phyloP scores from a whole-genome alignment of 75 land plant species.

The Selaginella moellendorffii region DNA sequence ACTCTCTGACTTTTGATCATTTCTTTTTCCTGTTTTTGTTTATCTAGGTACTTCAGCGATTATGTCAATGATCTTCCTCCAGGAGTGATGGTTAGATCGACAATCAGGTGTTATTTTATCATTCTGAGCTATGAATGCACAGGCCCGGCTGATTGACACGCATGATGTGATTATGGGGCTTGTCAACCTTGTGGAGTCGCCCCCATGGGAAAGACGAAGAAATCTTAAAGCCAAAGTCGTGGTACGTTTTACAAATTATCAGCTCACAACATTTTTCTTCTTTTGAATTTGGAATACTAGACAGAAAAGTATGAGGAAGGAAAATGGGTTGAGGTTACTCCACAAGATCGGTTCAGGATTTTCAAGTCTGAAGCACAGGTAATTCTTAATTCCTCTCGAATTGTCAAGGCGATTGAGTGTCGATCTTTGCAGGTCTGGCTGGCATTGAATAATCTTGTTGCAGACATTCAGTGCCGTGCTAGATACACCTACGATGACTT shows the following conservation, averaged over 20 bases:
- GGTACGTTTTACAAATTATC: slow-evolving; percentile 10
- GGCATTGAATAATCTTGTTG: slow-evolving; percentile 21
- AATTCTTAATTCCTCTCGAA: too few relatives aligned
- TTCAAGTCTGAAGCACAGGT: slow-evolving; percentile 33
- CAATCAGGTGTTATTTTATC: background rate
- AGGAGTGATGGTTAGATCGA: background rate
- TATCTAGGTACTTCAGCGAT: background rate
- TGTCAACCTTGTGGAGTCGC: slow-evolving; percentile 23
- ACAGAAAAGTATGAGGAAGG: slow-evolving; percentile 26
- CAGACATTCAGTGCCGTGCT: slow-evolving; percentile 22
- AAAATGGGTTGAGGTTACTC: slow-evolving; percentile 24
- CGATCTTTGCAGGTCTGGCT: slow-evolving; percentile 22
- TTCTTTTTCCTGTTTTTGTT: background rate
- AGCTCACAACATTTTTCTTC: background rate
- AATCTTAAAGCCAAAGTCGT: slow-evolving; percentile 11
- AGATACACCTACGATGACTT: slow-evolving; percentile 24
- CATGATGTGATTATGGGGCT: slow-evolving; percentile 31
- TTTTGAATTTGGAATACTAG: background rate
- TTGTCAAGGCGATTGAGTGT: background rate
- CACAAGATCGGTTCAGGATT: slow-evolving; percentile 22
- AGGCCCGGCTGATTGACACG: slow-evolving; percentile 27
- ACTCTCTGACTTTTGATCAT: too few relatives aligned
- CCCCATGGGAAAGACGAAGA: slow-evolving; percentile 24
- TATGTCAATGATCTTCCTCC: background rate
- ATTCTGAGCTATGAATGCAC: background rate